Conservation (phyloP, 495 filamentous ascomycete species). For the Aspergillus homomorphus region DNA sequence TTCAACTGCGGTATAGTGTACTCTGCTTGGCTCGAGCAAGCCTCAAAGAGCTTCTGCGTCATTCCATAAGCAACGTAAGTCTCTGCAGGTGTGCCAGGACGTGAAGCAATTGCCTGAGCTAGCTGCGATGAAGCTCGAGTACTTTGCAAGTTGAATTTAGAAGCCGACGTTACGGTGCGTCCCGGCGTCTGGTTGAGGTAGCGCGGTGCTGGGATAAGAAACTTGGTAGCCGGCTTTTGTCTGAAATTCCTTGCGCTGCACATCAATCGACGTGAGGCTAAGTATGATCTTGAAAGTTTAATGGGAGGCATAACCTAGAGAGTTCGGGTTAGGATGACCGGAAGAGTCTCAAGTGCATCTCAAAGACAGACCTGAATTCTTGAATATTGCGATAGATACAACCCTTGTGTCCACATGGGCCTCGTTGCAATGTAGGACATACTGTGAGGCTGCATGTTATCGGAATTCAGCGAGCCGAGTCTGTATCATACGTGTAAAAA, state of each 20-base stretch:
- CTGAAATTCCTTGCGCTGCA: neutral
- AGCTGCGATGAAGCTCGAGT: constrained; percentile 27
- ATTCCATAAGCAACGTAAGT: constrained; percentile 74
- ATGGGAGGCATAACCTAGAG: neutral
- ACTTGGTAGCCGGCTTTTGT: neutral
- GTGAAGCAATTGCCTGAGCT: constrained; percentile 31
- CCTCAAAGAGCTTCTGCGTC: constrained; percentile 74
- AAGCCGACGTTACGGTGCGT: neutral
- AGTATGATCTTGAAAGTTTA: neutral
- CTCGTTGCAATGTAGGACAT: neutral
- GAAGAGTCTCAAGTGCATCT: neutral
- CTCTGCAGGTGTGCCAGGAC: constrained; percentile 48
- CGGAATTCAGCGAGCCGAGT: neutral
- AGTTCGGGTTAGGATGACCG: neutral
- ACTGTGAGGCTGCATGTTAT: neutral
- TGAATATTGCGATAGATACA: constrained; percentile 1
- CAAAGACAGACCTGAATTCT: constrained; percentile 10
- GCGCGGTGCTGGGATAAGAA: neutral
- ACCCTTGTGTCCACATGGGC: neutral
- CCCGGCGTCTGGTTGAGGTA: neutral
- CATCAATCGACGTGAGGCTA: neutral
- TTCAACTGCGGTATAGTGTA: constrained; percentile 63
- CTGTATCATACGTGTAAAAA: neutral
- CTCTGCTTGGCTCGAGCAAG: constrained; percentile 70
- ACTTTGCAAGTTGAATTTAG: constrained; percentile 5